A percentile compares a stretch with the other conserved stretches of the same genome.
phyloP scores from a whole-genome alignment of 257 asterid species.

The Solanum stenotomum region DNA sequence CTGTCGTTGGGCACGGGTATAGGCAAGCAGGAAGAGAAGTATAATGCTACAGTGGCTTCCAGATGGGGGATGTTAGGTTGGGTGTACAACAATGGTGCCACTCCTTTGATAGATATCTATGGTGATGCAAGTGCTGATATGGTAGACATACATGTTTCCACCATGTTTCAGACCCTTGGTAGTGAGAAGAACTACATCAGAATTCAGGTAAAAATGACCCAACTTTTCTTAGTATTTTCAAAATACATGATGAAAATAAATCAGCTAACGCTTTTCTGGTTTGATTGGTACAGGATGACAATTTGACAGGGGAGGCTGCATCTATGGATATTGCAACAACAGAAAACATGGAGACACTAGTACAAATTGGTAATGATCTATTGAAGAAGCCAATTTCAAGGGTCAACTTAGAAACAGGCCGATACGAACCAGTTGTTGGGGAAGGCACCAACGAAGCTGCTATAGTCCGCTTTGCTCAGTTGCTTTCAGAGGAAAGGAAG shows the following conservation, averaged over 20 bases:
- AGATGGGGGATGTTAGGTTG: slow-evolving; percentile 46
- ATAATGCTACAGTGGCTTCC: slow-evolving; percentile 27
- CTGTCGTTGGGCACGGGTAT: slow-evolving; percentile 47
- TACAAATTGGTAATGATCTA: slow-evolving; percentile 35
- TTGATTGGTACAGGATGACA: slow-evolving; percentile 28
- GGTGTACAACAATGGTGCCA: slow-evolving; percentile 33
- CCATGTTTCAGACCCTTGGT: slow-evolving; percentile 35
- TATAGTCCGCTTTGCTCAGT: slow-evolving; percentile 41
- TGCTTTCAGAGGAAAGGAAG: slow-evolving; percentile 48
- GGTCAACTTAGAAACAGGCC: slow-evolving; percentile 60
- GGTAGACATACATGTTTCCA: slow-evolving; percentile 57
- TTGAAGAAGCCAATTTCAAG: slow-evolving; percentile 49
- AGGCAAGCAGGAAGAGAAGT: slow-evolving; percentile 31
- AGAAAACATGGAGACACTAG: slow-evolving; percentile 34
- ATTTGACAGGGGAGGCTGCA: slow-evolving; percentile 36
- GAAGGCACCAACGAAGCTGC: slow-evolving; percentile 61
- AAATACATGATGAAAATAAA: not conserved
- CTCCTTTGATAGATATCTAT: slow-evolving; percentile 32
- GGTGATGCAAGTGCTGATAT: slow-evolving; percentile 40
- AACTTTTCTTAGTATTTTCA: not conserved
- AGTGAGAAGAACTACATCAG: slow-evolving; percentile 43
- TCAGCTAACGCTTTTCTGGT: no score
- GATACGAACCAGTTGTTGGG: slow-evolving; percentile 33
- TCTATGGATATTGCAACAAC: slow-evolving; percentile 35
- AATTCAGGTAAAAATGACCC: slow-evolving; percentile 34